A percentile compares a stretch with the other conserved stretches of the same genome.
These are phyloP conservation scores for Mediolabrus comicus DNA, from an alignment of 108 stramenopile genomes.

Conservation along the genomic window DNA sequence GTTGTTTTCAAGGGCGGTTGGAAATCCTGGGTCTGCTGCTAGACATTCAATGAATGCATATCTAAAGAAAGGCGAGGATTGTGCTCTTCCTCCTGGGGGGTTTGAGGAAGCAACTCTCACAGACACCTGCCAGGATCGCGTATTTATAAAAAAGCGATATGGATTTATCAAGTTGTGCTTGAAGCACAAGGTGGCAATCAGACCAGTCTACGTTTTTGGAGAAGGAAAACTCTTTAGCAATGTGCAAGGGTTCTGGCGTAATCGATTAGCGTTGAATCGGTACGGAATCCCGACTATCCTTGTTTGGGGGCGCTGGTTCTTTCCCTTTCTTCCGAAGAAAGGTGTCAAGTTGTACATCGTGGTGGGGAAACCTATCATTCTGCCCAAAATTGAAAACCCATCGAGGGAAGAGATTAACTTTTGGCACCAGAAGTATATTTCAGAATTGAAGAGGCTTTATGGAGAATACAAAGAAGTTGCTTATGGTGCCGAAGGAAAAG, in stretches of 20 bases:
- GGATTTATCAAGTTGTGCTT: constrained; percentile 69
- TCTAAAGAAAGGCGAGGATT: constrained; percentile 25
- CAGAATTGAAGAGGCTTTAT: constrained; percentile 50
- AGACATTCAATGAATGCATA: constrained; percentile 29
- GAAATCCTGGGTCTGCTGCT: constrained; percentile 54
- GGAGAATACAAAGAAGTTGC: constrained; percentile 63
- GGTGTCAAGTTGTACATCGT: constrained; percentile 49
- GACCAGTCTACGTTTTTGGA: constrained; percentile 72
- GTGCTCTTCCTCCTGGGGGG: constrained; percentile 70
- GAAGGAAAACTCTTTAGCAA: constrained; percentile 55
- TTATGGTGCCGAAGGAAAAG: constrained; percentile 50
- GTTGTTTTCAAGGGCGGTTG: constrained; percentile 37
- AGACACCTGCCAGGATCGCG: constrained; percentile 41
- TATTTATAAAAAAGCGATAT: constrained; percentile 56
- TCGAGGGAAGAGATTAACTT: constrained; percentile 49
- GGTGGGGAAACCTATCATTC: constrained; percentile 49
- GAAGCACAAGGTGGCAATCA: constrained; percentile 52
- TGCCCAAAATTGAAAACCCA: constrained; percentile 65
- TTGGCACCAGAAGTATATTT: constrained; percentile 66
- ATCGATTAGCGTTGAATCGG: constrained; percentile 34
- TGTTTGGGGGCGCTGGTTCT: constrained; percentile 47
- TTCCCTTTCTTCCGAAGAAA: constrained; percentile 58
- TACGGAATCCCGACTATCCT: constrained; percentile 43
- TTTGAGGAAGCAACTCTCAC: constrained; percentile 78
- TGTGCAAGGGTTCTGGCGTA: constrained; percentile 49